Evolutionary conservation across 441 rosid species (phyloP), one percentile per base, ranked within the genome.

Genomic region (Omphalea diandra): DNA sequence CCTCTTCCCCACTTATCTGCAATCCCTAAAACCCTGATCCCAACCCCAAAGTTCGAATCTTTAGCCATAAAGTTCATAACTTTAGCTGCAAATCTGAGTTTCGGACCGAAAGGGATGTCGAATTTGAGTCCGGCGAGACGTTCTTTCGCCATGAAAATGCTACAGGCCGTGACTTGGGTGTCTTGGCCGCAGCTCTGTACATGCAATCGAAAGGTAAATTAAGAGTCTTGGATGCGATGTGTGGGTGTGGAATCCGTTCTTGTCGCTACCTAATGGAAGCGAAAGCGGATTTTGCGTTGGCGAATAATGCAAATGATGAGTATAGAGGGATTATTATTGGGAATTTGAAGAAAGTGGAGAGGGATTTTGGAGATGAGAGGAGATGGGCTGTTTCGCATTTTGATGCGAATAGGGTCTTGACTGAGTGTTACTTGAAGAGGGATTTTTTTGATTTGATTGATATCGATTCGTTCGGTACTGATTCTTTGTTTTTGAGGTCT

Each of bases 401-500:
- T 24, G 88, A 88, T 56, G 96, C 97, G 17, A 88, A 88, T 67
- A 82, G 90, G 36, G 78, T 81, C 7, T 77, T 91, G 84, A 83
- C 82, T 0, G 92, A 89, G 50, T 76, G 90, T 60, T 91, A 85
- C 53, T 69, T 89, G 78, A 74, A 83, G 70, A 86, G 75, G 41
- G 92, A 91, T 74, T 90, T 87, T 67, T 92, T 85, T 47, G 99
- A 94, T 75, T 82, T 89, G 83, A 87, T 94, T 72, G 98, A 94
- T n/a, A 74, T 94, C 18, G 98, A 94, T 79, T 92, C 99, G 15
- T 94, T 94, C 67, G 99, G 99, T 71, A 92, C 96, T 44, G 94
- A 92, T 18, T 86, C 94, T 0, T 73, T 86, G 69, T 90, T 87
- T 70, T 52, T 92, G 64, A 79, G 97, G 80, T 84, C 91, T 44